Conservation (phyloP, 352 stramenopile genomes). For the Globisporangium radiosum region DNA sequence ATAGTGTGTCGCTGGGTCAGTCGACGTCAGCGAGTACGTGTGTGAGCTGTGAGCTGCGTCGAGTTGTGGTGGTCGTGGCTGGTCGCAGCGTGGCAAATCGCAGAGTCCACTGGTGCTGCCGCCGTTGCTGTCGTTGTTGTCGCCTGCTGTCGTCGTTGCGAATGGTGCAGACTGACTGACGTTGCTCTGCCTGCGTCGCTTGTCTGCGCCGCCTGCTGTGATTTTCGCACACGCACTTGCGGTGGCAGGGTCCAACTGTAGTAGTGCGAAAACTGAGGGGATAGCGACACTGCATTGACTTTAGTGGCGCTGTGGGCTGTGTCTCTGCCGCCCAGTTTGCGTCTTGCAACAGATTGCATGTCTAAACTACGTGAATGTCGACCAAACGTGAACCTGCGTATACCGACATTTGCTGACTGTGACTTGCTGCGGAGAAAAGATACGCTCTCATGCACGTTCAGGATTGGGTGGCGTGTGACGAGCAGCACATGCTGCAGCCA, state of each 20-base stretch:
- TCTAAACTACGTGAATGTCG: too few relatives aligned
- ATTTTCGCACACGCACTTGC: constrained; percentile 7
- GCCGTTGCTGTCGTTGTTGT: background rate
- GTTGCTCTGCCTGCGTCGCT: constrained; percentile 6
- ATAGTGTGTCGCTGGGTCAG: background rate
- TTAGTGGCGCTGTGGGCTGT: background rate
- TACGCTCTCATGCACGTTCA: constrained; percentile 4
- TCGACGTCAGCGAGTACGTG: background rate
- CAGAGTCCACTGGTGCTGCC: constrained; percentile 3
- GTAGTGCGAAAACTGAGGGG: too few relatives aligned
- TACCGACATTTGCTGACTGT: constrained; percentile 3
- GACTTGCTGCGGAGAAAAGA: constrained; percentile 12
- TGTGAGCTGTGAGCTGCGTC: constrained; percentile 5
- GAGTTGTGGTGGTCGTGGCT: constrained; percentile 5
- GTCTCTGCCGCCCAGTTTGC: too few relatives aligned
- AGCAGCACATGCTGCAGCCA: too few relatives aligned
- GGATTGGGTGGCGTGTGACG: too few relatives aligned
- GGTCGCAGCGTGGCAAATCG: constrained; percentile 7
- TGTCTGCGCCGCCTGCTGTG: constrained; percentile 6
- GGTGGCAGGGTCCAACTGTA: too few relatives aligned
- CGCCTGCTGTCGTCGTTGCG: background rate
- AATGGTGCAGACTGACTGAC: constrained; percentile 6
- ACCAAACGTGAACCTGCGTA: too few relatives aligned
- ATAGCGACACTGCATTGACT: background rate
- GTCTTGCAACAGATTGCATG: too few relatives aligned